Conservation (phyloP, 768 basidiomycete genomes). For the Krasilnikovozyma curviuscula region DNA sequence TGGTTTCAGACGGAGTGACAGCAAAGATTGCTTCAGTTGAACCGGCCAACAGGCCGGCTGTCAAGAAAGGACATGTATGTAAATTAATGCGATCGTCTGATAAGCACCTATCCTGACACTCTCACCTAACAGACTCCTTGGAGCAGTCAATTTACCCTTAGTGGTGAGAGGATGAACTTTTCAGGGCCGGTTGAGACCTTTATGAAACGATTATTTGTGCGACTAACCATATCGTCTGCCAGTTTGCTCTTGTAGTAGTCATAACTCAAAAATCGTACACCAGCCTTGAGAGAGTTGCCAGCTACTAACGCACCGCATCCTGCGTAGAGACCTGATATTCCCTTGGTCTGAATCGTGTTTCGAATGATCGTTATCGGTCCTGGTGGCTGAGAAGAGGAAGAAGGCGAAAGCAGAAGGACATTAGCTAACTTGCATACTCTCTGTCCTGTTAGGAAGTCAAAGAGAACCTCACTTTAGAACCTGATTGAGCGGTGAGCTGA, state of each 20-base stretch:
- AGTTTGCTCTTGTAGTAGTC: constrained; percentile 72
- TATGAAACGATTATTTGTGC: background rate
- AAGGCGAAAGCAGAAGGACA: background rate
- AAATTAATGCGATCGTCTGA: background rate
- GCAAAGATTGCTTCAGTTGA: constrained; percentile 82
- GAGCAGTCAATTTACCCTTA: constrained; percentile 78
- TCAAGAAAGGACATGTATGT: background rate
- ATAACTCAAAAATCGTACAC: constrained; percentile 86
- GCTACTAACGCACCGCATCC: constrained; percentile 75
- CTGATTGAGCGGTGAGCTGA: constrained; percentile 66
- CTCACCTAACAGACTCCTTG: constrained; percentile 60
- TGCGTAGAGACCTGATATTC: constrained; percentile 72
- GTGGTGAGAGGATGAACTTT: background rate
- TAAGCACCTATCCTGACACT: background rate
- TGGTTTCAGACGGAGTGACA: constrained; percentile 92
- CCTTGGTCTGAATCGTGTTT: constrained; percentile 53
- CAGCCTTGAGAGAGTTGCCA: constrained; percentile 85
- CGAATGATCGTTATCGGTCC: constrained; percentile 53
- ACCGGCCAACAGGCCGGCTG: constrained; percentile 45
- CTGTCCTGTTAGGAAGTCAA: background rate
- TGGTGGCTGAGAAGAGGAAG: constrained; percentile 33
- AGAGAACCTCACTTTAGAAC: constrained; percentile 6
- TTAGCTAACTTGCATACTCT: constrained; percentile 1
- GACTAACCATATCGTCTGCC: constrained; percentile 57
- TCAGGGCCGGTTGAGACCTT: background rate